Evolutionary conservation across 129 eudicot species (phyloP).

Genomic region (carrot (Daucus carota)): DNA sequence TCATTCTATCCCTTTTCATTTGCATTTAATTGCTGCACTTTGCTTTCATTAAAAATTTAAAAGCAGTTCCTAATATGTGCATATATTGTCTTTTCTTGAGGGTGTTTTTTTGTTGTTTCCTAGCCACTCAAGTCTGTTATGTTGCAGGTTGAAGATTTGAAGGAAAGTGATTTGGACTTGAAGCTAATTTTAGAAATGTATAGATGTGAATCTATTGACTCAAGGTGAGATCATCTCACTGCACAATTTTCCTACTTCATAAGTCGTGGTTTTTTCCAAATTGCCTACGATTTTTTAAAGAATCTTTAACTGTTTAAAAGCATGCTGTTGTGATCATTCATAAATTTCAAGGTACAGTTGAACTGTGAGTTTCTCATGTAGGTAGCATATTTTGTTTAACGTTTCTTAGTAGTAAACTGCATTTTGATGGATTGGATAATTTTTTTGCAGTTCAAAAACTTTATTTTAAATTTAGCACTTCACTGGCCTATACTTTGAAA

Average conservation of each 20-base stretch:
- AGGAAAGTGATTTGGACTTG: conserved; percentile 59
- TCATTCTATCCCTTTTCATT: background rate
- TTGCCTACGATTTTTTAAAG: background rate
- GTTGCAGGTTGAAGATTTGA: conserved; percentile 62
- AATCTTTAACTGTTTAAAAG: background rate
- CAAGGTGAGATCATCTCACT: conserved; percentile 48
- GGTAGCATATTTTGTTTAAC: background rate
- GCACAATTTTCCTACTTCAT: background rate
- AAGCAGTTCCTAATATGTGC: background rate
- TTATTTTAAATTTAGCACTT: too few relatives aligned
- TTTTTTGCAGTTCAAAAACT: too few relatives aligned
- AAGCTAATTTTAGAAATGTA: conserved; percentile 71
- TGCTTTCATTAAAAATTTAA: background rate
- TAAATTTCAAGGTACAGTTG: background rate
- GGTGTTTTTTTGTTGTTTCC: background rate
- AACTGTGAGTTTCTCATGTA: background rate
- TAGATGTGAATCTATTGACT: conserved; percentile 45
- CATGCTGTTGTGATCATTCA: background rate
- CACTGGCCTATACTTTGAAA: too few relatives aligned
- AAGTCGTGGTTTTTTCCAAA: background rate
- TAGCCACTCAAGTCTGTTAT: conserved; percentile 14
- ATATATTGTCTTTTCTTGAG: background rate
- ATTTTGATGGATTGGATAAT: too few relatives aligned
- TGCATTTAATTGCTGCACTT: background rate
- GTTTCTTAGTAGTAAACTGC: background rate